phyloP scores from a whole-genome alignment of 352 stramenopile genomes.

The Phytophthora megakarya region DNA sequence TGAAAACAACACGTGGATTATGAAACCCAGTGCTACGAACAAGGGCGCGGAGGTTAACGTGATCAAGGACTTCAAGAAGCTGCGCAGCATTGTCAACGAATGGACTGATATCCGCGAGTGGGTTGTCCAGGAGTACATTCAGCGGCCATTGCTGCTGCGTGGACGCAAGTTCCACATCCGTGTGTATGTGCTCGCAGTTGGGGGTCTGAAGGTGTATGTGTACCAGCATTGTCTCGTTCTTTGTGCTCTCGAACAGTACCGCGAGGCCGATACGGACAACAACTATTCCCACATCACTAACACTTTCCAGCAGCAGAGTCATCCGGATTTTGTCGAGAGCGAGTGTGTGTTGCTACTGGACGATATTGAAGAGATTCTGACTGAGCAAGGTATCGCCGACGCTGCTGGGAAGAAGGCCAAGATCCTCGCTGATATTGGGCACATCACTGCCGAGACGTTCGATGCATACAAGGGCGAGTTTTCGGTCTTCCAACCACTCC shows the following conservation, averaged over 20 bases:
- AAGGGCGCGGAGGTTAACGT: slow-evolving; percentile 76
- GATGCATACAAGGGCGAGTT: slow-evolving; percentile 77
- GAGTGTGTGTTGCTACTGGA: slow-evolving; percentile 70
- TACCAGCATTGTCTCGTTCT: slow-evolving; percentile 70
- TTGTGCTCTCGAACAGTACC: slow-evolving; percentile 56
- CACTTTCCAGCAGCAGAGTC: slow-evolving; percentile 74
- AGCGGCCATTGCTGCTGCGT: slow-evolving; percentile 57
- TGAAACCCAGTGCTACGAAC: slow-evolving; percentile 79
- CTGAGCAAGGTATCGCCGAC: slow-evolving; percentile 43
- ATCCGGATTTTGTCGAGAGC: slow-evolving; percentile 71
- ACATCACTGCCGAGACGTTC: slow-evolving; percentile 68
- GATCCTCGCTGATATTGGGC: slow-evolving; percentile 63
- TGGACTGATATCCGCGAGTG: slow-evolving; percentile 74
- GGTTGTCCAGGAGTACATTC: slow-evolving; percentile 66
- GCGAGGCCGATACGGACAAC: slow-evolving; percentile 49
- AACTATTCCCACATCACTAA: slow-evolving; percentile 81
- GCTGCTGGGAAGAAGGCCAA: slow-evolving; percentile 50
- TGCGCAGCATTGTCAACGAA: slow-evolving; percentile 64
- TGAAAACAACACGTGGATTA: slow-evolving; percentile 61
- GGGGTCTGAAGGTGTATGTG: slow-evolving; percentile 68
- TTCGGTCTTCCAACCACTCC: slow-evolving; percentile 69
- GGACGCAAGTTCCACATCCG: slow-evolving; percentile 77
- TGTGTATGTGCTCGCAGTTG: slow-evolving; percentile 63
- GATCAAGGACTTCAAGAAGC: slow-evolving; percentile 60
- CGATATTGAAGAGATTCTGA: slow-evolving; percentile 59